Conservation (phyloP, 2,329 filamentous ascomycete species). For the Helotiales sp. region DNA sequence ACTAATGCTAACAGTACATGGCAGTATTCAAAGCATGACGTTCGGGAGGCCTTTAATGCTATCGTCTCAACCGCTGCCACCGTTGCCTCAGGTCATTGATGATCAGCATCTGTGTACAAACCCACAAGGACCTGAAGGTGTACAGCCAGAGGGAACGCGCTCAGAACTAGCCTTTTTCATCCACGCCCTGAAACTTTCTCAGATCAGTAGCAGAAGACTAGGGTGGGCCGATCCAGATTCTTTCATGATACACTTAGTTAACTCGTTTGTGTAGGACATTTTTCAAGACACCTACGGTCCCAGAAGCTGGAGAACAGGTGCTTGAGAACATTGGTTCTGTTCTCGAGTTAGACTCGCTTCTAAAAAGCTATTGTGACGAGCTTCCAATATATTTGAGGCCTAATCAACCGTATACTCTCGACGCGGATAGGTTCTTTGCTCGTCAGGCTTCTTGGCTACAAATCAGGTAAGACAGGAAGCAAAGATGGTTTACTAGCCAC, state of each 20-base stretch:
- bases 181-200: background rate
- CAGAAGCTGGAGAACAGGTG: background rate
- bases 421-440: background rate
- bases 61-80: background rate
- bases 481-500: background rate
- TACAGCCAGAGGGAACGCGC: background rate
- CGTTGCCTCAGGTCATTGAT: background rate
- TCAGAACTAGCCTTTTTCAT: background rate
- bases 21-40: background rate
- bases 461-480: background rate
- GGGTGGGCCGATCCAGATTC: background rate
- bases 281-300: background rate
- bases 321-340: background rate
- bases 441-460: background rate
- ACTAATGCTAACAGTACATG: background rate
- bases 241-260: background rate
- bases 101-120: background rate
- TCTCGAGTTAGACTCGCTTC: background rate
- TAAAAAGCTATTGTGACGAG: background rate
- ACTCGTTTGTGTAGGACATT: background rate
- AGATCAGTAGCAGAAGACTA: background rate
- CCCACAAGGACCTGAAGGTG: background rate
- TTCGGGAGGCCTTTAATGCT: background rate
- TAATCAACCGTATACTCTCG: background rate
- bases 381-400: background rate